Evolutionary conservation across 257 asterid genomes (phyloP).

Genomic region (Lantana camara): DNA sequence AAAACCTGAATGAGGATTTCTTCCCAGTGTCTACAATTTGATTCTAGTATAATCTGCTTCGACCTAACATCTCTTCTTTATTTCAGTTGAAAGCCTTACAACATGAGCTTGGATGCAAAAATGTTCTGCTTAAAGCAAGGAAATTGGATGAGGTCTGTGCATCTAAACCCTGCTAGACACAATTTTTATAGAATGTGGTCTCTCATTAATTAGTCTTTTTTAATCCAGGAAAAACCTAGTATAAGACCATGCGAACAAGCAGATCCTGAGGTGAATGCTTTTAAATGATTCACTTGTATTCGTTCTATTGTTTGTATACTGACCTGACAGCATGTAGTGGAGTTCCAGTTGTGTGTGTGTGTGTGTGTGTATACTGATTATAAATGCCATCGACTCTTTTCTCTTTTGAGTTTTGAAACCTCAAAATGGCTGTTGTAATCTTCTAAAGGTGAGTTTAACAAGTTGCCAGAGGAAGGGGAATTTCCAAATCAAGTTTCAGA

Average conservation of each 20-base stretch:
- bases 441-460: conserved; percentile 34
- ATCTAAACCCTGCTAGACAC: conserved; percentile 15
- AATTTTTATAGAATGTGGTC: not conserved
- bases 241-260: conserved; percentile 25
- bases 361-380: conserved; percentile 1
- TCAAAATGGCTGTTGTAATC: conserved; percentile 8
- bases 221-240: conserved; percentile 37
- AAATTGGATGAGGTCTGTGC: conserved; percentile 50
- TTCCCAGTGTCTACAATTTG: not conserved
- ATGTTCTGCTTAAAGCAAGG: conserved; percentile 52
- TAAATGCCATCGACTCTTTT: not conserved
- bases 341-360: no score
- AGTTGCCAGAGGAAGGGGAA: conserved; percentile 29
- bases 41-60: not conserved
- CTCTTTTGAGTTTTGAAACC: not conserved
- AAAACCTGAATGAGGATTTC: conserved; percentile 8
- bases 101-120: conserved; percentile 71
- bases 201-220: not conserved
- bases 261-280: conserved; percentile 47
- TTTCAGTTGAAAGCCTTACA: conserved; percentile 64
- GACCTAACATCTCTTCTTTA: conserved; percentile 2
- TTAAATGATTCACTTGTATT: no score
- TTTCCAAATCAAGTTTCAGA: conserved; percentile 26
- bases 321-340: no score
- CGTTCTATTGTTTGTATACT: no score